A percentile compares a stretch with the other conserved stretches of the same genome.
Conservation (phyloP, 352 stramenopile species). For the Pythium scleroteichum region DNA sequence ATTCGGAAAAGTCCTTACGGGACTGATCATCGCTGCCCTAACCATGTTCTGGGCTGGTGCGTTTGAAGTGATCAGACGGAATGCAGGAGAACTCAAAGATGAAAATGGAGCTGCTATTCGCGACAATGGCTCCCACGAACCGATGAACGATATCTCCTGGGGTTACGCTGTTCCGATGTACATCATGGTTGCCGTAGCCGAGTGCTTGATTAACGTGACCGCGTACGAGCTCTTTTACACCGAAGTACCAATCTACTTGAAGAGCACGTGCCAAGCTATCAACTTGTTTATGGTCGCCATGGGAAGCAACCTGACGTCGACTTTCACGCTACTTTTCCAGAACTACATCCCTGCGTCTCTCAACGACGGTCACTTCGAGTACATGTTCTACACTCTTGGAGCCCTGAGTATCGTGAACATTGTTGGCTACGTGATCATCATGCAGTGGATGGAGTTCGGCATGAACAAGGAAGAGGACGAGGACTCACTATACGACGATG, state of each 20-base stretch:
- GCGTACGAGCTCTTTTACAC: conserved; percentile 90
- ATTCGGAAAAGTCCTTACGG: conserved; percentile 81
- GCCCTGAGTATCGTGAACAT: conserved; percentile 75
- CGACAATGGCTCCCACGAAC: conserved; percentile 59
- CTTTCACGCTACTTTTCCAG: conserved; percentile 86
- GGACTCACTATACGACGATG: conserved; percentile 59
- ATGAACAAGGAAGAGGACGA: conserved; percentile 80
- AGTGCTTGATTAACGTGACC: conserved; percentile 89
- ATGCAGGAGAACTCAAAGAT: conserved; percentile 38
- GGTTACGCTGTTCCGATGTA: conserved; percentile 83
- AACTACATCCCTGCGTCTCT: conserved; percentile 68
- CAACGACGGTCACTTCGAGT: conserved; percentile 86
- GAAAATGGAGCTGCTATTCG: conserved; percentile 39
- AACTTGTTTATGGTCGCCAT: conserved; percentile 89
- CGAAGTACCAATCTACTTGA: conserved; percentile 84
- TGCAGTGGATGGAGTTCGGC: conserved; percentile 88
- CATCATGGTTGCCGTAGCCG: conserved; percentile 74
- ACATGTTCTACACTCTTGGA: conserved; percentile 89
- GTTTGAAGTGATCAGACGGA: conserved; percentile 76
- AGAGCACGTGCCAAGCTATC: conserved; percentile 87
- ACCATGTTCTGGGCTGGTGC: conserved; percentile 86
- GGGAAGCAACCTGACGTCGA: conserved; percentile 87
- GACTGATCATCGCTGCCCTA: conserved; percentile 71
- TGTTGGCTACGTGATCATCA: conserved; percentile 69
- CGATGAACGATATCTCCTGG: conserved; percentile 87